A percentile compares a stretch with the other conserved stretches of the same genome.
phyloP scores from a whole-genome alignment of 495 filamentous ascomycete species.

The Chlorociboria aeruginascens region DNA sequence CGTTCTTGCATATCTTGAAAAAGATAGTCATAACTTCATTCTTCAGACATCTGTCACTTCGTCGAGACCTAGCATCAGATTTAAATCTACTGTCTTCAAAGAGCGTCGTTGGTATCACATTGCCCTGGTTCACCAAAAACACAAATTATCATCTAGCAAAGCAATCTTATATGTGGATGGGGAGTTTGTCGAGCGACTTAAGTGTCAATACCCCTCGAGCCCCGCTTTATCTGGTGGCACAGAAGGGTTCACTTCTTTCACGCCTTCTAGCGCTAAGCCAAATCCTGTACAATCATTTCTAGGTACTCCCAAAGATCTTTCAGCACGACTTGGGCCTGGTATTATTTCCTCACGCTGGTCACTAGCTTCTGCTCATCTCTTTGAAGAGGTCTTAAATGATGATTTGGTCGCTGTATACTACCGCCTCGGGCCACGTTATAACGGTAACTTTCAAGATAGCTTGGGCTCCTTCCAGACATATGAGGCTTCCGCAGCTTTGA shows the following conservation, averaged over 20 bases:
- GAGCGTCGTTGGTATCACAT: conserved; percentile 83
- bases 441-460: conserved; percentile 93
- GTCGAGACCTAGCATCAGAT: conserved; percentile 77
- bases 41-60: conserved; percentile 90
- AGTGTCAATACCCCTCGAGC: conserved; percentile 68
- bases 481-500: conserved; percentile 81
- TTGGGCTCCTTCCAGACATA: conserved; percentile 96
- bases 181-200: conserved; percentile 85
- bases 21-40: conserved; percentile 90
- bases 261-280: conserved; percentile 36
- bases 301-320: conserved; percentile 85
- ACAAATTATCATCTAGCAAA: conserved; percentile 62
- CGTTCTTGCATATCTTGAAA: conserved; percentile 84
- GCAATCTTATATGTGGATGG: conserved; percentile 87
- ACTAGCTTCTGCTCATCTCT: conserved; percentile 74
- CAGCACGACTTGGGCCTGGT: conserved; percentile 64
- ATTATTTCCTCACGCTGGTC: conserved; percentile 76
- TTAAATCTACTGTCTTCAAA: conserved; percentile 70
- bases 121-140: conserved; percentile 67
- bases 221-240: conserved; percentile 51
- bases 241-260: conserved; percentile 48
- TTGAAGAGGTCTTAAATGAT: conserved; percentile 79
- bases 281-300: conserved; percentile 82
- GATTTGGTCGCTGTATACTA: conserved; percentile 86
- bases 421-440: conserved; percentile 79